Evolutionary conservation across 768 basidiomycete species (phyloP), one percentile per base, ranked within the genome.

Genomic region (Termitomyces sp.): DNA sequence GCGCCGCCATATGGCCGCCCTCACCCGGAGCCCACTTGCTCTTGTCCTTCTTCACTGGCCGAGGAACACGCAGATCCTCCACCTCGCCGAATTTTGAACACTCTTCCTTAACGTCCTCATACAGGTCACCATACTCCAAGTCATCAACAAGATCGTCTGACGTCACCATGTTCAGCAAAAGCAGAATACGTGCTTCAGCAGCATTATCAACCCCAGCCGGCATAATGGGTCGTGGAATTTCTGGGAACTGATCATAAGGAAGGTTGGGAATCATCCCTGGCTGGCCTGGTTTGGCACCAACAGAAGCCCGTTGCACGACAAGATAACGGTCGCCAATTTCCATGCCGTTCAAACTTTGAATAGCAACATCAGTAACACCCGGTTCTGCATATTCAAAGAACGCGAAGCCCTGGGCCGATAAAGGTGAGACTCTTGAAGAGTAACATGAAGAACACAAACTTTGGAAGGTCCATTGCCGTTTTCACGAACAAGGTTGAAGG

Each of bases 121-220:
- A 86, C 58, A 99, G 83, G 65, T 99, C 97, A 24, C 85, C 85
- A 70, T 97, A 99, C 67, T 99, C 97, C 59, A 87, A 77, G 68
- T 98, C 96, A 65, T 93, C 87, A 18, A 81, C 71, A 48, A 99
- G 82, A 67, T 99, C 97, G 46, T 99, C 97, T 1, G 91, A 70
- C 0, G 90, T 91, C 62, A 99, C 94, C 97, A 99, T 99, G 81
- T 98, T 99, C 66, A 99, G 76, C 88, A 99, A 90, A 69, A 98
- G 88, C 65, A 99, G 81, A 67, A 97, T 94, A 38, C 92, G 86
- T 28, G 92, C 82, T 54, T 88, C 83, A 12, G 73, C 64, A 38
- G 73, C 76, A 55, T 79, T 77, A 53, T 90, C 89, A 56, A 69
- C 64, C 54, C 87, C 87, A 8, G 90, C 90, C 56, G 92, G 92